Base-by-base conservation (phyloP, 495 filamentous ascomycete species). In the Jackrogersella multiformis region DNA sequence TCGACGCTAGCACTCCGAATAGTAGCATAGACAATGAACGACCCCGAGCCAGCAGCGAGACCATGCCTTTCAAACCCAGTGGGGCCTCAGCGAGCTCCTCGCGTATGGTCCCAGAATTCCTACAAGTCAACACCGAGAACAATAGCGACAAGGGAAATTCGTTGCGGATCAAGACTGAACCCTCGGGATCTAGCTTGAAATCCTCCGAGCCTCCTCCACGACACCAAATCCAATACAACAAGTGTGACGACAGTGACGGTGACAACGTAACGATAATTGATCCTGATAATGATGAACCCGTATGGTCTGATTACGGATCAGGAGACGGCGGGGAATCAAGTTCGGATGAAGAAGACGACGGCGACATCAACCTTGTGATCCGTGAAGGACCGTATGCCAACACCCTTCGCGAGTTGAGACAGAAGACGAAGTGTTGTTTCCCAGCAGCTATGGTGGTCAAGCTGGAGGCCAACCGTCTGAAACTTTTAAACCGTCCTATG, bases 401-500 rank as follows among this genome's bases (percentile, higher is more conserved):
- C 7, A n/a, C 13, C 13, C 18, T 55, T 26, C 10, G 5, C 34
- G 23, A 39, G 12, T 16, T 55, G 12, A 26, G 36, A 41, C 12
- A 28, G 7, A 5, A 26, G 35, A 15, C 12, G 5, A 20, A 18
- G 20, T 34, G 30, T 10, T 42, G 12, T 39, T 45, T 45, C 38
- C 54, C 54, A 2, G 0, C n/a, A 6, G 24, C 13, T 15, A 57
- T 57, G 54, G 20, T 57, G 38, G 4, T 45, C 15, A 45, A 57
- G 39, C 39, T 58, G 13, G 56, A 58, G 38, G 4, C 42, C 0
- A 36, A 58, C 4, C 56, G 56, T 16, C 41, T 24, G 21, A 42
- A 12, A 39, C 12, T 12, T 5, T 26, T 28, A 21, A 28, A 41
- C 20, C 15, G 12, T 30, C 24, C 30, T 16, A 18, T 7, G 12